Evolutionary conservation across 495 filamentous ascomycete genomes (phyloP).

Genomic region (Xylaria palmicola): DNA sequence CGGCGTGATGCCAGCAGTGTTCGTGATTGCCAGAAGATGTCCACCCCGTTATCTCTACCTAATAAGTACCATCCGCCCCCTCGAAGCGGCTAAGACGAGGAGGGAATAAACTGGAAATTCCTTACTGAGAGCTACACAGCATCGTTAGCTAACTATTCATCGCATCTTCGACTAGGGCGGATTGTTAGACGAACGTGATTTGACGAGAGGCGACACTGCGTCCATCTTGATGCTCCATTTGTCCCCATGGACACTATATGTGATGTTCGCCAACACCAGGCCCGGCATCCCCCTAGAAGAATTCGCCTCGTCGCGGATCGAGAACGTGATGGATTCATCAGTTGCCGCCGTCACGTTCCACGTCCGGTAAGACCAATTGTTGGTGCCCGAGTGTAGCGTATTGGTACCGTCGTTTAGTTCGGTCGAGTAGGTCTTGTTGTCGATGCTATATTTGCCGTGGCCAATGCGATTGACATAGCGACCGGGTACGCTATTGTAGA

Average conservation of each 20-base stretch:
- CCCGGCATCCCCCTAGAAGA: conserved; percentile 73
- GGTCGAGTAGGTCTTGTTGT: conserved; percentile 48
- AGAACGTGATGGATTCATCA: conserved; percentile 74
- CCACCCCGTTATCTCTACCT: no score
- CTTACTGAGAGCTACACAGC: conserved; percentile 21
- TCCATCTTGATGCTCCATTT: conserved; percentile 56
- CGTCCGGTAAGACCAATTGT: conserved; percentile 58
- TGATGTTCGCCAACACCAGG: conserved; percentile 67
- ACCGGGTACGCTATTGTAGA: conserved; percentile 53
- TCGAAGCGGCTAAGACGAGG: no score
- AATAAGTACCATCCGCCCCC: no score
- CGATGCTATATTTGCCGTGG: conserved; percentile 52
- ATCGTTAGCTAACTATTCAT: conserved; percentile 40
- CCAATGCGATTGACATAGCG: conserved; percentile 59
- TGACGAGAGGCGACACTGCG: conserved; percentile 47
- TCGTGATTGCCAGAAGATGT: no score
- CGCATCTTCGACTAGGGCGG: conserved; percentile 32
- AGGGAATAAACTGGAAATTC: no score
- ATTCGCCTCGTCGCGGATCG: conserved; percentile 62
- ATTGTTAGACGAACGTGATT: conserved; percentile 42
- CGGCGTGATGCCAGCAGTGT: no score
- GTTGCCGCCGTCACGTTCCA: conserved; percentile 57
- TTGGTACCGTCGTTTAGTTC: conserved; percentile 56
- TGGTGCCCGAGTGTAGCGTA: conserved; percentile 59
- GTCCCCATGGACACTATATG: conserved; percentile 58